A percentile compares a stretch with the other conserved stretches of the same genome.
Conservation (phyloP, 768 basidiomycete genomes). For the Mycena haematopus region DNA sequence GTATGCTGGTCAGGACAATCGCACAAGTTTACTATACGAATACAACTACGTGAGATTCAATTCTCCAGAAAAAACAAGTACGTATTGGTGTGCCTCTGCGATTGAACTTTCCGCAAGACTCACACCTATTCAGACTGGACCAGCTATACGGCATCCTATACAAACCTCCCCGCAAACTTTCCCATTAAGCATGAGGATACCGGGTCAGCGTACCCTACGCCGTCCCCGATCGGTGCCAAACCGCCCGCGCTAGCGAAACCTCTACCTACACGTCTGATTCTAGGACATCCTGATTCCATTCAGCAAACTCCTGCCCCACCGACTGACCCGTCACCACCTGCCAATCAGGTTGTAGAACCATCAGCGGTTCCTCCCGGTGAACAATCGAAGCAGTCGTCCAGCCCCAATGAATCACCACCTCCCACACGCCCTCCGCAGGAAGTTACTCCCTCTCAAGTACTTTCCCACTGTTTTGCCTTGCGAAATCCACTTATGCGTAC, state of each 20-base stretch:
- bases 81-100: not conserved
- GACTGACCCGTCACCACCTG: not conserved
- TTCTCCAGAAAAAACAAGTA: conserved; percentile 9
- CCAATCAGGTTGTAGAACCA: not conserved
- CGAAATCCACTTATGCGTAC: not conserved
- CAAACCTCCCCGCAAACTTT: not conserved
- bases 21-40: not conserved
- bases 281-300: conserved; percentile 5
- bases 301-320: not conserved
- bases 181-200: not conserved
- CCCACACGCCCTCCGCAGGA: not conserved
- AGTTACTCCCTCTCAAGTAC: not conserved
- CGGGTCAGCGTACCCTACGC: not conserved
- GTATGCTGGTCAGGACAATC: not conserved
- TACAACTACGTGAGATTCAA: conserved; percentile 14
- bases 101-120: not conserved
- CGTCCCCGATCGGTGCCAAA: conserved; percentile 8
- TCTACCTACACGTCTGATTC: conserved; percentile 13
- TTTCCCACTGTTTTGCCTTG: not conserved
- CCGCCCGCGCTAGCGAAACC: not conserved
- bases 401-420: not conserved
- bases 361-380: not conserved
- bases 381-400: not conserved
- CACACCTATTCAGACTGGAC: conserved; percentile 18
- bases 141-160: not conserved